Conservation (phyloP, 495 filamentous ascomycete species). For the Usnea hakonensis region DNA sequence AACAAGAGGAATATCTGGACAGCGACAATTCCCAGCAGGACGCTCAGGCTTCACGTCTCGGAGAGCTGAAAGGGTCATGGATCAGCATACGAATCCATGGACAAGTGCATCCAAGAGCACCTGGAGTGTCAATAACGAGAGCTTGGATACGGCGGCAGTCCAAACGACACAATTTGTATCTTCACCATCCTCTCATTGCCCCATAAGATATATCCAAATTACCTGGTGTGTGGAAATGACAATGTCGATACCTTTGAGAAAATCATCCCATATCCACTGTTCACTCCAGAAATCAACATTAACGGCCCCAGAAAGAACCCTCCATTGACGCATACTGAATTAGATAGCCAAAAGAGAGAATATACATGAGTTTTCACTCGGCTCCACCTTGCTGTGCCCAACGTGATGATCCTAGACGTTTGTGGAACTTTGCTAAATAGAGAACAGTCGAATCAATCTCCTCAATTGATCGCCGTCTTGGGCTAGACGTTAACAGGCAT, state of each 20-base stretch:
- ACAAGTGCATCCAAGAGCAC: constrained; percentile 71
- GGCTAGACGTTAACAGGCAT: constrained; percentile 5
- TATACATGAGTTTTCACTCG: not conserved
- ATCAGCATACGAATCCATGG: constrained; percentile 81
- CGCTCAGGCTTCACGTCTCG: too few relatives aligned
- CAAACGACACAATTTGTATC: too few relatives aligned
- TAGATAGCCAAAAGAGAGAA: not conserved
- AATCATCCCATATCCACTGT: constrained; percentile 61
- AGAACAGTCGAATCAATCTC: not conserved
- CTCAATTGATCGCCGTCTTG: not conserved
- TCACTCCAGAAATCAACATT: constrained; percentile 70
- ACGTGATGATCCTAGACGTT: not conserved
- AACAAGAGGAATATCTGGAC: too few relatives aligned
- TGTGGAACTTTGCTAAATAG: not conserved
- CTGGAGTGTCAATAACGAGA: constrained; percentile 22
- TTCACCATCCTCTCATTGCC: too few relatives aligned
- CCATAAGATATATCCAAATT: constrained; percentile 2
- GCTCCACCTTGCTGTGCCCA: not conserved
- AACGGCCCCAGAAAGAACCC: constrained; percentile 59
- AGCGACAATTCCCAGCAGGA: too few relatives aligned
- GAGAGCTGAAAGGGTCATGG: too few relatives aligned
- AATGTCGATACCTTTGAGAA: constrained; percentile 58
- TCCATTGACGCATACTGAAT: constrained; percentile 16
- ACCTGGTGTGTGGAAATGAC: constrained; percentile 67
- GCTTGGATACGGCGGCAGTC: too few relatives aligned